Evolutionary conservation across 179 eudicot species (phyloP), one percentile per base, ranked within the genome.

Genomic region (Gypsophila paniculata): DNA sequence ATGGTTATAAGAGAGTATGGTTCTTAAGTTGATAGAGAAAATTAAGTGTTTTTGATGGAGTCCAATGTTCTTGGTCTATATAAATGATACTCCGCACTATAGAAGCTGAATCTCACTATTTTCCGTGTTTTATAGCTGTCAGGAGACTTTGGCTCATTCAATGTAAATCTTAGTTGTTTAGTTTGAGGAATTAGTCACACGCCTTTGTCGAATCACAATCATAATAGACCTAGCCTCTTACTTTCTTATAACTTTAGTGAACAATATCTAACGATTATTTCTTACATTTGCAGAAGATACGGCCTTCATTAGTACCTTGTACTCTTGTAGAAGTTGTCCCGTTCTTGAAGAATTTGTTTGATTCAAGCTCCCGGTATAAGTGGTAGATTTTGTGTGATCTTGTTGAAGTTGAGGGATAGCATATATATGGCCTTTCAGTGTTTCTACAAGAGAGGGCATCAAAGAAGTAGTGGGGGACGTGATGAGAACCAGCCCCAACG

Each of bases 341-440:
- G 66, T 17, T 61, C 49, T 61, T 53, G 34, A 49, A 39, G 49
- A 32, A 62, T 19, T 63, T 51, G 60, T 71, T 69, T 15, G 17
- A 55, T 60, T 73, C 15, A n/a, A 64, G 38, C 69, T 22, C 25
- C 18, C 65, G 76, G 65, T 69, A 68, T 71, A 69, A 70, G 61
- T 23, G 53, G 7, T 19, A 48, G 71, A 65, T 58, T 29, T 65
- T 61, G 17, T 61, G 75, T 71, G 73, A 75, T 54, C 58, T 61
- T 64, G 65, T 67, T 62, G 38, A 54, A 65, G 46, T 14, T 67
- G 19, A 61, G 78, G 52, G 0, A 4, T 46, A 10, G 52, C 12
- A 15, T 46, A n/a, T 46, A 71, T 70, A 84, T 84, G 86, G 86
- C 86, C 77, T 84, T 84, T 66, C 86, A 84, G 10, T 81, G 86